Base-by-base conservation (phyloP, 2,329 filamentous ascomycete species). In the Verticillium klebahnii region DNA sequence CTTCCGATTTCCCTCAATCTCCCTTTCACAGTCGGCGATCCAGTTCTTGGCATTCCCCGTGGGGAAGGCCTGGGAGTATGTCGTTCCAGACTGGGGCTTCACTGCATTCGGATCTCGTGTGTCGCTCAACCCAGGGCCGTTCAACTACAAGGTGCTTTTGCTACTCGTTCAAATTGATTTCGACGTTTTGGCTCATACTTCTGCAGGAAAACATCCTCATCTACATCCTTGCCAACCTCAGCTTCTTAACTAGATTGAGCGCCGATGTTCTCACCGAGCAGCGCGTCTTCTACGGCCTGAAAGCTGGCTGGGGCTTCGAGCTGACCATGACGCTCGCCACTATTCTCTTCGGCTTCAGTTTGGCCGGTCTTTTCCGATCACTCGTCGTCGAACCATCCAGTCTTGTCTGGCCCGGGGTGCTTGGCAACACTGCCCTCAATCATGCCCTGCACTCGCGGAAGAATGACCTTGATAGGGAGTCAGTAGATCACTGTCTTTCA, bases 381-480 rank as follows among this genome's bases (percentile, higher is more conserved):
- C 77, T 79, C 66, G 75, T 85, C 0, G 73, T 80, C 5, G 71
- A 75, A 32, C 82, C 80, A 0, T 75, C 79, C 2, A 73, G 74
- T 1, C 78, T 84, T 71, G 73, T 84, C n/a, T 85, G 82, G 81
- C 82, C 82, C 0, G 77, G 79, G 25, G 79, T 81, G 0, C 70
- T 85, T 11, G 79, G 80, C 4, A 82, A 81, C 61, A 77, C 77
- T 0, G 78, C 79, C 0, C 69, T 84, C 15, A 74, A 83, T 29
- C 70, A 71, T 12, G 74, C 72, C 14, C 69, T 73, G 5, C 76
- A 83, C 66, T 75, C 80, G 0, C 64, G 73, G 11, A 77, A 74
- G 56, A 74, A 69, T 57, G 68, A 68, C 59, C 71, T 59, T 58
- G 64, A 63, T 37, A 71, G 70, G 29, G 39, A 45, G 57, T 45